Percentiles rank a stretch among this genome's conserved stretches.
Conservation (phyloP, 305 asterid species). For the Vinca major region DNA sequence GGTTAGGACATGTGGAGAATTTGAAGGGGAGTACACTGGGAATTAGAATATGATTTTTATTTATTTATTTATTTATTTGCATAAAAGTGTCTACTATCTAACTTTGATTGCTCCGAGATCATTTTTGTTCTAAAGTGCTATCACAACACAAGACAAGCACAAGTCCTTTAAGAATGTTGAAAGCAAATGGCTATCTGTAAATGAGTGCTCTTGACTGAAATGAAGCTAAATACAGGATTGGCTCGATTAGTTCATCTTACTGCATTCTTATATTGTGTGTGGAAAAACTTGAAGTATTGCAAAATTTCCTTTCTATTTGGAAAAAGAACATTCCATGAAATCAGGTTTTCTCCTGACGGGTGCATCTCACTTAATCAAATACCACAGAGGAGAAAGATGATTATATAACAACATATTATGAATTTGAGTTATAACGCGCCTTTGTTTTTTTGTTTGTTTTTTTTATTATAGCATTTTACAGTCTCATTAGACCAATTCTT, state of each 20-base stretch:
- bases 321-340: neutral
- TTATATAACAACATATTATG: neutral
- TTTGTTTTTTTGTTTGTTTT: neutral
- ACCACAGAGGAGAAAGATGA: neutral
- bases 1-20: neutral
- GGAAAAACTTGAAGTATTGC: neutral
- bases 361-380: neutral
- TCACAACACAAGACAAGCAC: neutral
- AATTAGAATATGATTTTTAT: neutral
- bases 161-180: neutral
- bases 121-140: neutral
- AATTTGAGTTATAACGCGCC: neutral
- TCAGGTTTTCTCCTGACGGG: neutral
- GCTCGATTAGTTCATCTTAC: neutral
- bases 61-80: too few relatives aligned
- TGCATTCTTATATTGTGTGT: neutral
- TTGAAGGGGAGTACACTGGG: neutral
- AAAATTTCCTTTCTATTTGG: neutral
- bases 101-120: neutral
- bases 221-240: neutral
- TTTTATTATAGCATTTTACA: neutral
- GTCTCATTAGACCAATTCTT: neutral
- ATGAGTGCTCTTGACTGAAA: neutral
- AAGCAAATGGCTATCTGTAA: neutral
- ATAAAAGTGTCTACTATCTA: neutral